These are phyloP conservation scores for Pseudogymnoascus sp. DNA, from an alignment of 2,329 filamentous ascomycete genomes.

Conservation along the genomic window DNA sequence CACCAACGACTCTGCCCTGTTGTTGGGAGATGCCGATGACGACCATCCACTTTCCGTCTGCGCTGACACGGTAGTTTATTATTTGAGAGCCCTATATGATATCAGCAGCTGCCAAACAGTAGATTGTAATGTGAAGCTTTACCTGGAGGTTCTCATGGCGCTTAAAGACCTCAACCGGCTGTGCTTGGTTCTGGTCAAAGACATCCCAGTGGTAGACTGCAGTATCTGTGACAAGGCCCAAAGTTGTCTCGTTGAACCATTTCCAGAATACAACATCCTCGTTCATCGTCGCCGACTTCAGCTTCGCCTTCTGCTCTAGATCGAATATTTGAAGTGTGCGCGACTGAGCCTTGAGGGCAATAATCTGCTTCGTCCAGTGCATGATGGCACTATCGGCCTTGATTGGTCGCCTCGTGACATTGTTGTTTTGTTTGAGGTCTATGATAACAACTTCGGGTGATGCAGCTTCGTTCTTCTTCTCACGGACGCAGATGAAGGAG, in stretches of 20 bases:
- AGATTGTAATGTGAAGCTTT: constrained; percentile 33
- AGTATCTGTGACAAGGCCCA: constrained; percentile 85
- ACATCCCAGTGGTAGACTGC: constrained; percentile 98
- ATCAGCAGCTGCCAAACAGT: constrained; percentile 13
- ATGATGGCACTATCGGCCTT: constrained; percentile 99
- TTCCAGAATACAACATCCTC: constrained; percentile 99
- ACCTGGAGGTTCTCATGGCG: constrained; percentile 84
- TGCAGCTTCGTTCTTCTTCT: constrained; percentile 78
- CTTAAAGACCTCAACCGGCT: constrained; percentile 87
- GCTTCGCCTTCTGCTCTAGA: constrained; percentile 82
- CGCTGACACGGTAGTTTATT: constrained; percentile 97
- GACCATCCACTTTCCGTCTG: constrained; percentile 97
- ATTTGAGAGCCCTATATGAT: constrained; percentile 81
- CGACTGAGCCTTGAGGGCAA: constrained; percentile 89
- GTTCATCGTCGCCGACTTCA: constrained; percentile 93
- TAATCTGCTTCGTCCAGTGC: constrained; percentile 95
- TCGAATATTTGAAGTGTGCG: constrained; percentile 98
- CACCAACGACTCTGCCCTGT: constrained; percentile 85
- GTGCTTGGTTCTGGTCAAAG: constrained; percentile 71
- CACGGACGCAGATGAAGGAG: constrained; percentile 89
- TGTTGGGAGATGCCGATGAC: constrained; percentile 93
- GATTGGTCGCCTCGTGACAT: constrained; percentile 88
- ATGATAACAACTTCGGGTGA: constrained; percentile 94
- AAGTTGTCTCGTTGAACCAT: constrained; percentile 85
- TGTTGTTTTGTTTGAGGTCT: constrained; percentile 96